Evolutionary conservation across 495 filamentous ascomycete species (phyloP), one percentile per base, ranked within the genome.

Genomic region (Penicillium steckii): DNA sequence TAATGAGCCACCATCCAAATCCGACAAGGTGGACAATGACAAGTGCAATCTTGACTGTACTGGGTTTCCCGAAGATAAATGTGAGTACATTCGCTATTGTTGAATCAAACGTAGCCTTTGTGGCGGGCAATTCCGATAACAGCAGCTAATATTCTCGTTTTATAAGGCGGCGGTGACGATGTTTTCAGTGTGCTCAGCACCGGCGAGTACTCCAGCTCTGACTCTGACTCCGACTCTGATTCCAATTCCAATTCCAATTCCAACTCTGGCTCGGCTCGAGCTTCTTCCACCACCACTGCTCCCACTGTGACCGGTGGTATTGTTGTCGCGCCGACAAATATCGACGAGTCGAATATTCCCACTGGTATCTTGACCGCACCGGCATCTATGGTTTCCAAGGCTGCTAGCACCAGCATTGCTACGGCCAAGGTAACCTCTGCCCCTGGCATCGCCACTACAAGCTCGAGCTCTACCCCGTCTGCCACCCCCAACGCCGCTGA

Each of bases 151-250:
- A 51, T 44, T 27, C 48, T 46, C 22, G 5, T 1, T 45, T 18
- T 26, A 19, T 7, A 24, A 77, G 73, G 73, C 46, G 74, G 74
- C 35, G 72, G 73, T 26, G 8, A 50, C 9, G 44, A 56, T 24
- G 42, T 60, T 48, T 77, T 59, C 56, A 68, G 53, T 1, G 51
- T 76, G 46, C 55, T 59, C 37, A 50, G 41, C 29, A 45, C 42
- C 4, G 27, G 37, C 18, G 32, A 51, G 15, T 48, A 50, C 19
- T 8, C 35, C 26, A 53, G 51, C 48, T 18, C 60, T 3, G 42
- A 48, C 44, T 53, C 52, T 15, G 37, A 44, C 46, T 62, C 52
- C 8, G 22, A n/a, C 8, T 29, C 27, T 22, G 23, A 17, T 6
- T 33, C 51, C 2, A 26, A n/a, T 37, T 48, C 51, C 6, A 49